Base-by-base conservation (phyloP, 352 stramenopile genomes). In the Globisporangium irregulare region DNA sequence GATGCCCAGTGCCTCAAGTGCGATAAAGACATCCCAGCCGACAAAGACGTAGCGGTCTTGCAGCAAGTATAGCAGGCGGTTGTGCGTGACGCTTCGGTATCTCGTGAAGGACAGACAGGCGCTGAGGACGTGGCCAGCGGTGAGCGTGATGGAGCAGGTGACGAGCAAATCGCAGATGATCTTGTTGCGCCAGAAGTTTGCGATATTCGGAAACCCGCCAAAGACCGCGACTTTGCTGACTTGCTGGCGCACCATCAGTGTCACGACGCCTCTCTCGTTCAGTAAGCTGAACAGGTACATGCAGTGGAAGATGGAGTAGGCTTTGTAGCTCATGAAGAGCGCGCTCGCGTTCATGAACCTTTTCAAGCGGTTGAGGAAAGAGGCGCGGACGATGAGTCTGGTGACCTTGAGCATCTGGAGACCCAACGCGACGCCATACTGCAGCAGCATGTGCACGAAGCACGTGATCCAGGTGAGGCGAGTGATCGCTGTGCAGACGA, bases 391-490 rank as follows among this genome's bases (percentile, higher is more conserved):
- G n/a, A 20, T 32, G 4, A 1, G 55, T 63, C 62, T 76, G 24
- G 38, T 75, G 1, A 81, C 76, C 67, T 77, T 97, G 56, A 86
- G 63, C 95, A 58, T 38, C 53, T 12, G 24, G 3, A 65, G 60
- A 29, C 8, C 41, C 9, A 82, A 7, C 46, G 84, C 86, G n/a
- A 82, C 43, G 1, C 64, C 1, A 1, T 75, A 58, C 29, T 75
- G 69, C 3, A 79, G 24, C 0, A 77, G 2, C 3, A 75, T 79
- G 46, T 89, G 80, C 12, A 72, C 38, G 18, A 84, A 73, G 36
- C 80, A 89, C 64, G 85, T 82, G 58, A 84, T 69, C 78, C 78
- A 89, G 53, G 80, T 84, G 46, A 86, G 71, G 0, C 70, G 69
- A 1, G 71, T 86, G 50, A 87, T 48, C 1, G 73, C 75, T 9